Conservation (phyloP, 768 basidiomycete species). For the Lepiota brunneoincarnata region DNA sequence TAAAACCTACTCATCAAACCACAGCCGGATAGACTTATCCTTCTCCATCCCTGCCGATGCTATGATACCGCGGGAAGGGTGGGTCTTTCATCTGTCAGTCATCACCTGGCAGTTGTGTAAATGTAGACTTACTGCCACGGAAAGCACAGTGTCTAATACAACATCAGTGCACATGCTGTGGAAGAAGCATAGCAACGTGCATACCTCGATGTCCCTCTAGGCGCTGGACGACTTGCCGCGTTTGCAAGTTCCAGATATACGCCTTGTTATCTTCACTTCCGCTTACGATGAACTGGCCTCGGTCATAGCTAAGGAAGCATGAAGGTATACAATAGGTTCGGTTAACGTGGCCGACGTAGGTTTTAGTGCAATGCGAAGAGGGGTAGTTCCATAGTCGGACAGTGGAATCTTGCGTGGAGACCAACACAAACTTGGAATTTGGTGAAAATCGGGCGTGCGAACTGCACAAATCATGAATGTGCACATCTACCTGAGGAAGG, state of each 20-base stretch:
- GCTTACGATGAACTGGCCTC: conserved; percentile 71
- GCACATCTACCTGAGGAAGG: neutral
- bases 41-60: conserved; percentile 92
- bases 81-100: conserved; percentile 47
- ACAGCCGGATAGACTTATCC: conserved; percentile 80
- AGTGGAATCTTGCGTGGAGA: conserved; percentile 91
- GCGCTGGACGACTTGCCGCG: conserved; percentile 68
- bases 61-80: conserved; percentile 71
- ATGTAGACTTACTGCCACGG: conserved; percentile 59
- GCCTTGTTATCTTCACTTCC: conserved; percentile 91
- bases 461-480: conserved; percentile 33
- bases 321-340: conserved; percentile 79
- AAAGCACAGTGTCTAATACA: conserved; percentile 60
- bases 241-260: conserved; percentile 89
- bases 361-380: conserved; percentile 88
- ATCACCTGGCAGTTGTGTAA: conserved; percentile 11
- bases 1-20: conserved; percentile 48
- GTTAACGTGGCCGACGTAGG: conserved; percentile 84
- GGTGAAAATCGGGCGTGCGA: conserved; percentile 91
- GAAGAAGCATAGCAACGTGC: conserved; percentile 7
- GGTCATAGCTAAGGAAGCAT: conserved; percentile 51
- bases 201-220: conserved; percentile 81
- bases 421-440: conserved; percentile 86
- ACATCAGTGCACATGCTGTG: conserved; percentile 2
- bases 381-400: conserved; percentile 95